Evolutionary conservation across 2,329 filamentous ascomycete genomes (phyloP).

Genomic region (Colletotrichum sp.): DNA sequence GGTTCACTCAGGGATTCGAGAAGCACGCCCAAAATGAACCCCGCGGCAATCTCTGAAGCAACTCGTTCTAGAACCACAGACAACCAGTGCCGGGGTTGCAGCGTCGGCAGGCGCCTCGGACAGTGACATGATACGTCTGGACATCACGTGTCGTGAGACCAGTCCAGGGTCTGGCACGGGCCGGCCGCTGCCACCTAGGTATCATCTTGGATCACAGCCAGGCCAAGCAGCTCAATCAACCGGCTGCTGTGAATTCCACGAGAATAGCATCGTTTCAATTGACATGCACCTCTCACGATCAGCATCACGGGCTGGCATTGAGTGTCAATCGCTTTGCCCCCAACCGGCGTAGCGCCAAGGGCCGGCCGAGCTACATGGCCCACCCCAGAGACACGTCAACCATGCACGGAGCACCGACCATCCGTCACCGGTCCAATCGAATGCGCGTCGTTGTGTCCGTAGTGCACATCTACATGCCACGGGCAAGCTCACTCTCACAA

Average conservation of each 20-base stretch:
- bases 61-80: background rate
- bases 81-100: background rate
- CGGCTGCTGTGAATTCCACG: background rate
- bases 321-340: background rate
- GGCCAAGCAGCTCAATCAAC: background rate
- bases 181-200: background rate
- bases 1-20: background rate
- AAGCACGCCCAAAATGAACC: background rate
- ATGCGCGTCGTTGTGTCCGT: background rate
- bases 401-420: constrained; percentile 12
- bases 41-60: background rate
- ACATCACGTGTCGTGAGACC: constrained; percentile 5
- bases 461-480: background rate
- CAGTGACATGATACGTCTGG: background rate
- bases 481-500: background rate
- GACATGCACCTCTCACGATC: background rate
- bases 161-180: background rate
- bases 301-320: background rate
- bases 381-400: constrained; percentile 19
- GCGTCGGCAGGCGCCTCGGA: background rate
- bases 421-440: background rate
- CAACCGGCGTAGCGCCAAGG: background rate
- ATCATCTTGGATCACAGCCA: background rate
- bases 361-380: background rate
- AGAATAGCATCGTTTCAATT: background rate